Base-by-base conservation (phyloP, 163 green algal genomes). In the Chlamydomonas reinhardtii region DNA sequence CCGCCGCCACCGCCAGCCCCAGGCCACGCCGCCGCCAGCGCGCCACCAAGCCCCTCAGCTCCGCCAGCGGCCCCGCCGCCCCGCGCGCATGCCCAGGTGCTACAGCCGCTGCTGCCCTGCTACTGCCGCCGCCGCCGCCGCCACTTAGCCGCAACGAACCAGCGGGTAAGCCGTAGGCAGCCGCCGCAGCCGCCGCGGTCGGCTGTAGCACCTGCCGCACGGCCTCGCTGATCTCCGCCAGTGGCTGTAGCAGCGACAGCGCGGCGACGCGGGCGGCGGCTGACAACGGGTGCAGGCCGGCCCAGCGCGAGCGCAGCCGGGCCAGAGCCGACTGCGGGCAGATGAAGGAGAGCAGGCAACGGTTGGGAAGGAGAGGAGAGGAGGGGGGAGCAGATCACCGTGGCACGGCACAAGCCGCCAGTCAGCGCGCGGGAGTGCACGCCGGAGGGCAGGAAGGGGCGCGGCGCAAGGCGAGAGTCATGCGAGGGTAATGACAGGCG, bases 201-300 rank as follows among this genome's bases (percentile, higher is more conserved):
- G 14, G 59, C 22, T 43, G 59, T 27, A 17, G 65, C 77, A 84
- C 54, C 68, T 69, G 64, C 68, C 68, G 68, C 54, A 87, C 35
- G 35, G 59, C 76, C 29, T 87, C 81, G 11, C 71, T 34, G 48
- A 87, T 65, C 37, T 87, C 81, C 8, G 81, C 81, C 29, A 87
- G 81, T 19, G 81, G 81, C 81, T 87, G 81, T 20, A 87, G 81
- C 31, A 77, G 34, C 25, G 56, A 35, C 56, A 87, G 56, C 12
- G 59, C 56, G 29, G 56, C 56, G 27, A 31, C 54, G 52, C 81
- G 81, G 0, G 81, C 70, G 19, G 70, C 31, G 59, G 35, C 20
- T 4, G 81, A 80, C 35, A 87, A 56, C 12, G 81, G 81, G 70
- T 87, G 81, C 59, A 87, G 81, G 11, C 70, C 56, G n/a, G 0